These are phyloP conservation scores for Penicillium maclennaniae DNA, from an alignment of 495 filamentous ascomycete species.

Conservation along the genomic window DNA sequence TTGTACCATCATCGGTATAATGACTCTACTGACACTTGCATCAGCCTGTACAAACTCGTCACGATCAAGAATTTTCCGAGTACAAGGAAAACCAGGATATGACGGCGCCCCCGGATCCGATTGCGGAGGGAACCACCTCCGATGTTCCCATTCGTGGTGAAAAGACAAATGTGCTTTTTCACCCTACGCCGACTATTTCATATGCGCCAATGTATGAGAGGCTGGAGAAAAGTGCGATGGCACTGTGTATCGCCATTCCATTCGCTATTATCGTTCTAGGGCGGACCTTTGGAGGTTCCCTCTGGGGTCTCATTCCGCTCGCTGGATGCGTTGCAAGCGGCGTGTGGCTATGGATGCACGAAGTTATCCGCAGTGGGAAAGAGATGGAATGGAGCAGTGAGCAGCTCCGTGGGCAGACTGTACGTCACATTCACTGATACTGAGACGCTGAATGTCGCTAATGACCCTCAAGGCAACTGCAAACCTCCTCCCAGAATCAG, in stretches of 20 bases:
- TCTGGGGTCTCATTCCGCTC: slow-evolving; percentile 72
- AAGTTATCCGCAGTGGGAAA: slow-evolving; percentile 73
- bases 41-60: slow-evolving; percentile 57
- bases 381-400: slow-evolving; percentile 88
- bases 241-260: slow-evolving; percentile 64
- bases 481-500: slow-evolving; percentile 88
- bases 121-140: slow-evolving; percentile 72
- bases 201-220: slow-evolving; percentile 80
- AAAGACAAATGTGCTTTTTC: slow-evolving; percentile 93
- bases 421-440: slow-evolving; percentile 31
- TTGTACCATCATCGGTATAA: neutral
- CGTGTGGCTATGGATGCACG: slow-evolving; percentile 84
- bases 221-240: slow-evolving; percentile 67
- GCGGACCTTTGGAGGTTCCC: slow-evolving; percentile 69
- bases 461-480: slow-evolving; percentile 54
- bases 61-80: slow-evolving; percentile 60
- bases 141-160: slow-evolving; percentile 95
- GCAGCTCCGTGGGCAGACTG: slow-evolving; percentile 75
- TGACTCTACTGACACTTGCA: slow-evolving; percentile 19
- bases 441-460: slow-evolving; percentile 5
- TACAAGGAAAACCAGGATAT: slow-evolving; percentile 84
- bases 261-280: slow-evolving; percentile 72
- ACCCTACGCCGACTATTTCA: slow-evolving; percentile 83
- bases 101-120: slow-evolving; percentile 85
- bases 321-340: slow-evolving; percentile 64